Percentiles rank a stretch among this genome's conserved stretches.
phyloP scores from a whole-genome alignment of 169 alveolate genomes.

The Plasmodium adleri region DNA sequence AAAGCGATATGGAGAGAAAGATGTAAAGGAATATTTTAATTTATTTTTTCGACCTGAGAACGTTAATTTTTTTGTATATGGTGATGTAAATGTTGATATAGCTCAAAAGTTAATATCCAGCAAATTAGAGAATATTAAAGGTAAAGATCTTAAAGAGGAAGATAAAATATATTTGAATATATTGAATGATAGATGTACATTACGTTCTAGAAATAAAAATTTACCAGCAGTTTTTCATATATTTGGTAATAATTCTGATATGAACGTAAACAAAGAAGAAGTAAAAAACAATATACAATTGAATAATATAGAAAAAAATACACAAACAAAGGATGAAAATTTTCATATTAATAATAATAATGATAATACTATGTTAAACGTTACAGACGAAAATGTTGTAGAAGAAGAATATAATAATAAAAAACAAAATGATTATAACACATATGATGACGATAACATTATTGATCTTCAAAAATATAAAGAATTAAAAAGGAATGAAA shows the following conservation, averaged over 20 bases:
- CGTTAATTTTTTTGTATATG: slow-evolving; percentile 79
- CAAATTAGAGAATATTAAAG: slow-evolving; percentile 31
- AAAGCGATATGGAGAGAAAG: slow-evolving; percentile 57
- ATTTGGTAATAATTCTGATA: slow-evolving; percentile 2
- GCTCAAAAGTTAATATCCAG: slow-evolving; percentile 32
- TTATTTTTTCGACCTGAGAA: slow-evolving; percentile 77
- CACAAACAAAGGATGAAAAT: not conserved
- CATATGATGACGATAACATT: slow-evolving; percentile 50
- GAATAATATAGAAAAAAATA: not conserved
- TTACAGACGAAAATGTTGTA: not conserved
- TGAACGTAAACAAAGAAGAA: not conserved
- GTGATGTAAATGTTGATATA: slow-evolving; percentile 79
- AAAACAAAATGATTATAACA: not conserved
- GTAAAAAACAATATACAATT: not conserved
- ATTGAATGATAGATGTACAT: slow-evolving; percentile 20
- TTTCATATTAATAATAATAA: not conserved
- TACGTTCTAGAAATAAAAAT: slow-evolving; percentile 48
- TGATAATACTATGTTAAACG: not conserved
- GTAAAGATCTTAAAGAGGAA: slow-evolving; percentile 33
- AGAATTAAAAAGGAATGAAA: slow-evolving; percentile 21
- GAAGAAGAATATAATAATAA: not conserved
- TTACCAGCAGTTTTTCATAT: slow-evolving; percentile 55
- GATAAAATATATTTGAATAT: slow-evolving; percentile 30
- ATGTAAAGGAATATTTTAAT: slow-evolving; percentile 58
- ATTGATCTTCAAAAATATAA: slow-evolving; percentile 39